A percentile compares a stretch with the other conserved stretches of the same genome.
phyloP scores from a whole-genome alignment of 352 stramenopile species.

The Pythium rishiriense region DNA sequence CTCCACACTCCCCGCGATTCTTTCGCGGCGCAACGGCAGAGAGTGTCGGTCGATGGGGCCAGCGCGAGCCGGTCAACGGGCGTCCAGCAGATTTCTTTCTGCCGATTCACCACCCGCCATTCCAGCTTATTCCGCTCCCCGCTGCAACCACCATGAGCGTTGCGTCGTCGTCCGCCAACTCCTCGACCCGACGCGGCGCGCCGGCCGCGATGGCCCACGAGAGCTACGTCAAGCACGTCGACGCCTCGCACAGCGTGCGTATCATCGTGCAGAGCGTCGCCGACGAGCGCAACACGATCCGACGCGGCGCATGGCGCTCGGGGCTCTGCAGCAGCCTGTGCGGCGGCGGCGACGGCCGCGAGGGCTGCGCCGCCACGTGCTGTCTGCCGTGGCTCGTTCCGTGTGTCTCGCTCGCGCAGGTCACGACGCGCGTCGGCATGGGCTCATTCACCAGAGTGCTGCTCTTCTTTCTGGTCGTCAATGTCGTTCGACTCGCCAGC shows the following conservation, averaged over 20 bases:
- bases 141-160: conserved; percentile 1
- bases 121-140: not conserved
- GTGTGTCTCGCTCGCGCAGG: conserved; percentile 23
- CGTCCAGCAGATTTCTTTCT: not conserved
- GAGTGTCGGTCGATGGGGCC: conserved; percentile 3
- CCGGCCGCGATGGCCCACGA: not conserved
- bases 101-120: not conserved
- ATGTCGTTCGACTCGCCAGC: conserved; percentile 14
- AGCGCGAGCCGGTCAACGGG: not conserved
- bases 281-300: conserved; percentile 23
- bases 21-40: conserved; percentile 1
- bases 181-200: not conserved
- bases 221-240: conserved; percentile 22
- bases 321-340: conserved; percentile 13
- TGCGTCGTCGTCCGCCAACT: conserved; percentile 6
- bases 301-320: conserved; percentile 10
- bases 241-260: conserved; percentile 20
- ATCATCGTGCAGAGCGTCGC: conserved; percentile 27
- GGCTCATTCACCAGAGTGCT: conserved; percentile 12
- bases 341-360: conserved; percentile 2
- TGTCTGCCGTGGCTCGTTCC: conserved; percentile 20
- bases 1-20: not conserved
- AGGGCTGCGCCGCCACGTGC: conserved; percentile 15
- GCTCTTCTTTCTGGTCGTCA: conserved; percentile 19
- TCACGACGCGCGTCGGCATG: conserved; percentile 17